phyloP scores from a whole-genome alignment of 2,329 filamentous ascomycete species.

The Capronia americana region DNA sequence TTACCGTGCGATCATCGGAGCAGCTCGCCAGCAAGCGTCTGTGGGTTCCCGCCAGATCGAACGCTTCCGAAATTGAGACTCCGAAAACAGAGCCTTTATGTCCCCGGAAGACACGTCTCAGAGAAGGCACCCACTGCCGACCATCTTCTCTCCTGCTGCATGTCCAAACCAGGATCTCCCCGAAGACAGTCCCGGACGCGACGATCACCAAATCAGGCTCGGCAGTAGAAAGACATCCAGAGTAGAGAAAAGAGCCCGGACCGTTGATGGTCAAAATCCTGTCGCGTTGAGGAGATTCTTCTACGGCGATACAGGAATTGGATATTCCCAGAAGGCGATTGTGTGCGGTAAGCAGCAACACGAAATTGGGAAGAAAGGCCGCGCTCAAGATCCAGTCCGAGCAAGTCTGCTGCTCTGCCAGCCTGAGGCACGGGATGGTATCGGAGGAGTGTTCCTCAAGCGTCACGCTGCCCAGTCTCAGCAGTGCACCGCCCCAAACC shows the following conservation, averaged over 20 bases:
- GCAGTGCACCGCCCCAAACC: conserved; percentile 71
- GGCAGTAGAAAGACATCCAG: conserved; percentile 74
- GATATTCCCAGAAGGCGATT: conserved; percentile 73
- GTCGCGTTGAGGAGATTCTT: conserved; percentile 41
- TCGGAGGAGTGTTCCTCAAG: neutral
- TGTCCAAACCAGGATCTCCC: conserved; percentile 90
- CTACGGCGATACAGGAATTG: conserved; percentile 9
- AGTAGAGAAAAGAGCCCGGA: conserved; percentile 83
- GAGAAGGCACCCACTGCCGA: conserved; percentile 44
- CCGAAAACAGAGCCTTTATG: conserved; percentile 96
- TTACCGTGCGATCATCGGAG: conserved; percentile 90
- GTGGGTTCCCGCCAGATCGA: conserved; percentile 49
- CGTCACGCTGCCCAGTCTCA: conserved; percentile 44
- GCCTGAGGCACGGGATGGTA: conserved; percentile 39
- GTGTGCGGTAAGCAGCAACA: conserved; percentile 79
- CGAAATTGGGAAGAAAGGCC: conserved; percentile 48
- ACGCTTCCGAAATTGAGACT: conserved; percentile 73
- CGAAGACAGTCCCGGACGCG: conserved; percentile 90
- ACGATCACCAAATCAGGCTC: conserved; percentile 68
- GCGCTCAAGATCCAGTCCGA: conserved; percentile 82
- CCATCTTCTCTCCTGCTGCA: conserved; percentile 52
- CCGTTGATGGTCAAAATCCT: conserved; percentile 54
- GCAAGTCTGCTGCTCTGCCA: conserved; percentile 54
- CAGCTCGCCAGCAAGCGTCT: conserved; percentile 82
- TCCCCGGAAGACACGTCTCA: conserved; percentile 65